Percentiles rank a stretch among this genome's conserved stretches.
These are phyloP conservation scores for Pleurotus eryngii DNA, from an alignment of 768 basidiomycete genomes.

Conservation along the genomic window DNA sequence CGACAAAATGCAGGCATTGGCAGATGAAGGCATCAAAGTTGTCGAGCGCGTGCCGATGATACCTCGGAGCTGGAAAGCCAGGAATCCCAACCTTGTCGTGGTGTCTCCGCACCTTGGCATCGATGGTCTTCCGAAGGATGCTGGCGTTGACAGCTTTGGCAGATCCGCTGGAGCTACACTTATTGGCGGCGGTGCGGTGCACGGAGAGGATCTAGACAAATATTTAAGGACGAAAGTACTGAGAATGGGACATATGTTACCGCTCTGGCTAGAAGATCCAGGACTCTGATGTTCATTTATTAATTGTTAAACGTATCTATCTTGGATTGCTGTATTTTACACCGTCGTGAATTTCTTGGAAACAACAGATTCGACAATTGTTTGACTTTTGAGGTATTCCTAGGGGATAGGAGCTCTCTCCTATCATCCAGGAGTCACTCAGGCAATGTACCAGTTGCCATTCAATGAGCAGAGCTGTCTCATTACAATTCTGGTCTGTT, in stretches of 20 bases:
- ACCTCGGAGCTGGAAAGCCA: conserved; percentile 79
- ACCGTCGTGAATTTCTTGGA: too few species aligned
- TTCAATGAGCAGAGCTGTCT: too few species aligned
- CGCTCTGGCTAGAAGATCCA: conserved; percentile 46
- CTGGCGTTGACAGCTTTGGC: conserved; percentile 28
- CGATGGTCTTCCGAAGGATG: conserved; percentile 18
- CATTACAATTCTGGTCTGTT: too few species aligned
- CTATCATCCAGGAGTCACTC: too few species aligned
- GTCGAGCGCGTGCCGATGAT: conserved; percentile 92
- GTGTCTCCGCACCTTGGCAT: conserved; percentile 15
- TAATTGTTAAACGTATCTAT: too few species aligned
- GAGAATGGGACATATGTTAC: conserved; percentile 94
- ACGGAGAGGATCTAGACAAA: conserved; percentile 87
- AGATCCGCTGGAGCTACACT: conserved; percentile 66
- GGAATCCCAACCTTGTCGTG: conserved; percentile 29
- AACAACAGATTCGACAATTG: too few species aligned
- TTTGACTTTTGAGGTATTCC: too few species aligned
- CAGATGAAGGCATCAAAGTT: conserved; percentile 78
- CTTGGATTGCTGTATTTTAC: too few species aligned
- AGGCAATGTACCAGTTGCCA: too few species aligned
- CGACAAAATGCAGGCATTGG: conserved; percentile 88
- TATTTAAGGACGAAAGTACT: conserved; percentile 96
- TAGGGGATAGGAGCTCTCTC: too few species aligned
- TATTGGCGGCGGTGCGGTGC: conserved; percentile 73
- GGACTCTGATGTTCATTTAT: conserved; percentile 9